Conservation (phyloP, 805 yeast species). For the Barnettozyma botsteinii region DNA sequence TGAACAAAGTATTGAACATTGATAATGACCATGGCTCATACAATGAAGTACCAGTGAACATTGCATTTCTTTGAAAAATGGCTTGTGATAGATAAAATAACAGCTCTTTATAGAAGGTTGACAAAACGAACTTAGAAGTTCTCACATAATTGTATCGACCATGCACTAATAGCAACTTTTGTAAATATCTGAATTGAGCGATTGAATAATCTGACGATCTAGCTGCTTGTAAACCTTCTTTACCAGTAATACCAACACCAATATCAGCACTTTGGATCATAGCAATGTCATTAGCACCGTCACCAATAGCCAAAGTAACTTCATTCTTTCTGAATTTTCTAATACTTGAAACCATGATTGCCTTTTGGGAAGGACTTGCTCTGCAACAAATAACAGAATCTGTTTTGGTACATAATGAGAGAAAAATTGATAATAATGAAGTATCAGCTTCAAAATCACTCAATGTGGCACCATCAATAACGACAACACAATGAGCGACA, state of each 20-base stretch:
- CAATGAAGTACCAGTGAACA: constrained; percentile 88
- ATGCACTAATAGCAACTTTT: constrained; percentile 83
- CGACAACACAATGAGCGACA: constrained; percentile 92
- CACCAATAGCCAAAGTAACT: constrained; percentile 95
- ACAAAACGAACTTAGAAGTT: constrained; percentile 83
- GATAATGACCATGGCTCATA: constrained; percentile 96
- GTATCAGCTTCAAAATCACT: constrained; percentile 66
- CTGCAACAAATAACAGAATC: constrained; percentile 94
- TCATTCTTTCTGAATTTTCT: constrained; percentile 58
- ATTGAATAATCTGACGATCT: constrained; percentile 91
- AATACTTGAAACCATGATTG: constrained; percentile 79
- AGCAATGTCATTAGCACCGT: constrained; percentile 98
- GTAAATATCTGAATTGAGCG: constrained; percentile 84
- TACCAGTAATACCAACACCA: constrained; percentile 96
- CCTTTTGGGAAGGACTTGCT: constrained; percentile 96
- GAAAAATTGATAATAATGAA: constrained; percentile 64
- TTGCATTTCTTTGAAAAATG: constrained; percentile 75
- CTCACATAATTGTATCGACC: constrained; percentile 94
- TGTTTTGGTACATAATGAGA: constrained; percentile 79
- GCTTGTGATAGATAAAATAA: constrained; percentile 86
- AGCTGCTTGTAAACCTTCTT: constrained; percentile 96
- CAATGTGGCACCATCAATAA: constrained; percentile 90
- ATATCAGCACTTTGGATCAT: constrained; percentile 99
- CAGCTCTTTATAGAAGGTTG: constrained; percentile 93
- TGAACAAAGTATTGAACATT: constrained; percentile 94